Percentiles rank a stretch among this genome's conserved stretches.
These are phyloP conservation scores for Candida tropicalis DNA, from an alignment of 1,139 yeast genomes.

Conservation along the genomic window DNA sequence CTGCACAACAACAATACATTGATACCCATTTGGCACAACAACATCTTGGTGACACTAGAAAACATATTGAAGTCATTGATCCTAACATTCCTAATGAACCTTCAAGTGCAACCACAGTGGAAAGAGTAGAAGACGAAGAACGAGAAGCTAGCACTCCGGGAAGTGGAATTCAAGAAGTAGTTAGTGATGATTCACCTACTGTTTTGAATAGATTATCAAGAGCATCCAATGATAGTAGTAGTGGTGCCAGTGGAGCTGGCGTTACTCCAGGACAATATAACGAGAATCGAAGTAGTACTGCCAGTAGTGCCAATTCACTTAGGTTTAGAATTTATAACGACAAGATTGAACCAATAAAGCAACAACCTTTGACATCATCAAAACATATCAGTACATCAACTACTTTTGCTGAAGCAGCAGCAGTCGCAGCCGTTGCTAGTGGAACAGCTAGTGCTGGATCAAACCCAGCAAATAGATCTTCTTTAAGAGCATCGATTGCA, in stretches of 20 bases:
- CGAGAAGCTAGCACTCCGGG: not conserved
- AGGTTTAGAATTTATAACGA: constrained; percentile 10
- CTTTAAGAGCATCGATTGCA: constrained; percentile 12
- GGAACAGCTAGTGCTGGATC: not conserved
- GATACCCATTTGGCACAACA: constrained; percentile 9
- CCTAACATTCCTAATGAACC: constrained; percentile 1
- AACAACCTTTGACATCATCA: constrained; percentile 1
- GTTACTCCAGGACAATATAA: constrained; percentile 3
- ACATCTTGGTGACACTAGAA: constrained; percentile 3
- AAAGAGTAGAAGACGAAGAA: not conserved
- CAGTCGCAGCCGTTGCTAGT: not conserved
- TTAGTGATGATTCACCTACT: constrained; percentile 7
- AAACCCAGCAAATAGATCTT: constrained; percentile 9
- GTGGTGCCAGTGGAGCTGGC: not conserved
- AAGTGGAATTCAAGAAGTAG: not conserved
- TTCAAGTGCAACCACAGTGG: constrained; percentile 1
- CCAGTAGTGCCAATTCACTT: constrained; percentile 9
- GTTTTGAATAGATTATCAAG: constrained; percentile 6
- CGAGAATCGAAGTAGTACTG: constrained; percentile 10
- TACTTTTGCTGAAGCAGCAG: constrained; percentile 7
- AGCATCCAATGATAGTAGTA: constrained; percentile 6
- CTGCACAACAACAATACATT: constrained; percentile 5
- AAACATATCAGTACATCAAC: constrained; percentile 12
- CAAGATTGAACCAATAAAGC: constrained; percentile 13
- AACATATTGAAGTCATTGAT: constrained; percentile 4